These are phyloP conservation scores for Stemphylium beticola DNA, from an alignment of 2,329 filamentous ascomycete species.

Conservation along the genomic window DNA sequence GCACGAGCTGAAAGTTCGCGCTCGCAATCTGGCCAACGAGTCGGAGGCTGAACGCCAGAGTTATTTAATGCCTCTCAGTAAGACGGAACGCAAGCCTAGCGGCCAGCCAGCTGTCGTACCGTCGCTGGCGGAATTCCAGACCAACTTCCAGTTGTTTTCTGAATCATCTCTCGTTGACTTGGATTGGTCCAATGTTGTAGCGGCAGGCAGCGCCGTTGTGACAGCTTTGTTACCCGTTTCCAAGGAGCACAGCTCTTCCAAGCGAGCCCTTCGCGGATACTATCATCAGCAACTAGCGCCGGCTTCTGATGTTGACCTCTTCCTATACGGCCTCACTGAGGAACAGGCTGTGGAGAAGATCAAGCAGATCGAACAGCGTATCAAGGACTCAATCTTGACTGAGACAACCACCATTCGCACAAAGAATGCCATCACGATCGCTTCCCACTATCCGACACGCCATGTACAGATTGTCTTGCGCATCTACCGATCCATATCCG, in stretches of 20 bases:
- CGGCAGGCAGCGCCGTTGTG: conserved; percentile 79
- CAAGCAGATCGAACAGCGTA: conserved; percentile 75
- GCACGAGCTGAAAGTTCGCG: conserved; percentile 64
- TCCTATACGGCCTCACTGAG: conserved; percentile 79
- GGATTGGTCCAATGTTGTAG: conserved; percentile 83
- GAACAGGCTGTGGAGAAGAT: conserved; percentile 83
- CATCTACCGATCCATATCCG: conserved; percentile 81
- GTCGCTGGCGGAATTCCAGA: conserved; percentile 72
- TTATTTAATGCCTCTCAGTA: conserved; percentile 73
- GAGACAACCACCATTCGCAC: conserved; percentile 85
- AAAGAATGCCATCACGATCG: conserved; percentile 87
- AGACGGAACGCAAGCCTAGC: conserved; percentile 65
- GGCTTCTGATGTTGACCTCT: conserved; percentile 86
- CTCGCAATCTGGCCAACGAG: conserved; percentile 65
- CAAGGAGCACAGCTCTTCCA: conserved; percentile 57
- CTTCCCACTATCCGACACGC: conserved; percentile 80
- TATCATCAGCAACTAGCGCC: conserved; percentile 83
- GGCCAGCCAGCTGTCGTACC: conserved; percentile 72
- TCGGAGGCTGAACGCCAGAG: conserved; percentile 64
- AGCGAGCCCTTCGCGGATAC: conserved; percentile 59
- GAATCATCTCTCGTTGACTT: conserved; percentile 77
- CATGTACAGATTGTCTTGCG: conserved; percentile 87
- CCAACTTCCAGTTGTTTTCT: conserved; percentile 82
- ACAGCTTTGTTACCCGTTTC: conserved; percentile 73
- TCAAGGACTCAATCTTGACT: conserved; percentile 78